Conservation (phyloP, 2,329 filamentous ascomycete genomes). For the Fusarium sp. region DNA sequence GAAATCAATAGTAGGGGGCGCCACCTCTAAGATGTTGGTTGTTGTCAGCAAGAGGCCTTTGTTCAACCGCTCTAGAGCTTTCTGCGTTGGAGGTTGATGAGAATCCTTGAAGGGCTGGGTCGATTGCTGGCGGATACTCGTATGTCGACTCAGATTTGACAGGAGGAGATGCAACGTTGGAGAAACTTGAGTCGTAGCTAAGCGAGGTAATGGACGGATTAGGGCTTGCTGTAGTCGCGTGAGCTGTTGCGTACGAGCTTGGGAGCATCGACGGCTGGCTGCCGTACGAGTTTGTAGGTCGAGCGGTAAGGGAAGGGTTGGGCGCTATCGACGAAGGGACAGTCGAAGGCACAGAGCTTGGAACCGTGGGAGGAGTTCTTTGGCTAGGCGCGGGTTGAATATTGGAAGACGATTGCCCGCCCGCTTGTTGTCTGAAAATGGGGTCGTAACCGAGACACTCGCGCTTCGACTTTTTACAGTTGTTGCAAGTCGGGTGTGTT, state of each 20-base stretch:
- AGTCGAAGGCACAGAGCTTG: conserved; percentile 42
- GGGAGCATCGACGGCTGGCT: conserved; percentile 59
- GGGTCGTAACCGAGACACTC: conserved; percentile 89
- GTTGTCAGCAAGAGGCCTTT: conserved; percentile 47
- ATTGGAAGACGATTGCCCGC: conserved; percentile 77
- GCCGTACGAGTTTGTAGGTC: conserved; percentile 57
- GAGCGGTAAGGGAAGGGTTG: conserved; percentile 41
- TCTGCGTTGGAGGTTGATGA: conserved; percentile 40
- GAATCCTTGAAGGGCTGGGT: conserved; percentile 70
- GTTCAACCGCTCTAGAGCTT: conserved; percentile 43
- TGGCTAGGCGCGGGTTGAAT: conserved; percentile 51
- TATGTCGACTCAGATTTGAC: conserved; percentile 57
- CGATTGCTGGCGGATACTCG: conserved; percentile 72
- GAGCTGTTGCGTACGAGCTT: conserved; percentile 56
- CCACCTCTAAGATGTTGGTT: conserved; percentile 63
- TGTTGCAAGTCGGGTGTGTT: conserved; percentile 89
- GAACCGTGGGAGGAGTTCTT: conserved; percentile 51
- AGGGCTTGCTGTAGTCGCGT: conserved; percentile 50
- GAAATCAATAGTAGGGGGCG: conserved; percentile 55
- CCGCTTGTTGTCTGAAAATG: conserved; percentile 81
- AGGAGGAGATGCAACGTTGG: conserved; percentile 47
- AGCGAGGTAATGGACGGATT: conserved; percentile 45
- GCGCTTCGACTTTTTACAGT: conserved; percentile 89
- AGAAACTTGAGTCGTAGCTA: conserved; percentile 51
- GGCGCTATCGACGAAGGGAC: conserved; percentile 44